A percentile compares a stretch with the other conserved stretches of the same genome.
Evolutionary conservation across 768 basidiomycete genomes (phyloP).

Genomic region (Gloeophyllum trabeum): DNA sequence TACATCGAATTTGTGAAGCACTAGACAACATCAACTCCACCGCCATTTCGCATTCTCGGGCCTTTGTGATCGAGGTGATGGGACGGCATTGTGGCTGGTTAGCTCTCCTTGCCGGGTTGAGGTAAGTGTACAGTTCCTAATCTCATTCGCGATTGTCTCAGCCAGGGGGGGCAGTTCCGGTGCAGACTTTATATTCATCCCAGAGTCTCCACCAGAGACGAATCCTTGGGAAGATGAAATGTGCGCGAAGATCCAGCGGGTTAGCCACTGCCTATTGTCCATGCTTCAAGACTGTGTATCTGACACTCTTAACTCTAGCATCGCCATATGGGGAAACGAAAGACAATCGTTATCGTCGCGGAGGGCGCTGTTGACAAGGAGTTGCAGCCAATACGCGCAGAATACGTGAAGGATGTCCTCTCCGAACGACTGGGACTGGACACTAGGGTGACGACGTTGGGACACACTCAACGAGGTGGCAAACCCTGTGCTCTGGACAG

Average conservation of each 20-base stretch:
- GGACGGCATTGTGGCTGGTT: constrained; percentile 99
- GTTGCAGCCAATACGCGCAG: constrained; percentile 86
- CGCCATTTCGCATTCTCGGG: constrained; percentile 89
- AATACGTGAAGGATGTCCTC: constrained; percentile 85
- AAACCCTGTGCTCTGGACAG: constrained; percentile 89
- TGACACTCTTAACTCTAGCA: constrained; percentile 41
- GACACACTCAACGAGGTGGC: constrained; percentile 95
- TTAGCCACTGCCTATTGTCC: constrained; percentile 22
- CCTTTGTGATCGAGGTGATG: constrained; percentile 99
- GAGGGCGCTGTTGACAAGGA: constrained; percentile 88
- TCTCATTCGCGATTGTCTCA: neutral
- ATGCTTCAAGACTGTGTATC: constrained; percentile 3
- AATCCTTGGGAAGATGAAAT: constrained; percentile 88
- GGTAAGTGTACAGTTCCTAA: constrained; percentile 30
- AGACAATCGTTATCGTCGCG: constrained; percentile 96
- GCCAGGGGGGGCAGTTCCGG: constrained; percentile 54
- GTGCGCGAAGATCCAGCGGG: constrained; percentile 75
- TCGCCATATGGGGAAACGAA: constrained; percentile 85
- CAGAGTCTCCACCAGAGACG: constrained; percentile 73
- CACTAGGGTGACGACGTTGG: constrained; percentile 92
- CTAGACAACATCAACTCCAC: constrained; percentile 98
- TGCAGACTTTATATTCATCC: constrained; percentile 97
- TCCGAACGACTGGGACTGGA: constrained; percentile 82
- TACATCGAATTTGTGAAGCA: constrained; percentile 95
- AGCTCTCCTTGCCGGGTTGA: constrained; percentile 85